Conservation (phyloP, 148 eudicot species). For the Amaranthus cruentus region DNA sequence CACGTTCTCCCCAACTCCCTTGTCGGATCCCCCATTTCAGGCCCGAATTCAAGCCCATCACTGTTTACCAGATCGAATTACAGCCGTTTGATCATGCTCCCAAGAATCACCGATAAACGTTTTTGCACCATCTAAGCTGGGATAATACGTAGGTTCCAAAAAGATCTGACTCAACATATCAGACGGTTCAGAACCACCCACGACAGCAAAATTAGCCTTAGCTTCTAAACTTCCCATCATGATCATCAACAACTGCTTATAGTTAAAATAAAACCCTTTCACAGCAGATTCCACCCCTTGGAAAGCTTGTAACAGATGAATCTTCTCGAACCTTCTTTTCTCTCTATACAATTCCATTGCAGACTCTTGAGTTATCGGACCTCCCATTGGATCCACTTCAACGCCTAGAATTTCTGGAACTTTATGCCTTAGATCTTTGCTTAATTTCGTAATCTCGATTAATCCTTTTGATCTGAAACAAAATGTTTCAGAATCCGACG, state of each 20-base stretch:
- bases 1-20: background rate
- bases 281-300: constrained; percentile 68
- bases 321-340: constrained; percentile 38
- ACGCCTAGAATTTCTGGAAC: constrained; percentile 60
- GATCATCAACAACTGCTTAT: constrained; percentile 55
- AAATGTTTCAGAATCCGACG: constrained; percentile 41
- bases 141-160: constrained; percentile 75
- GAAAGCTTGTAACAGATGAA: constrained; percentile 65
- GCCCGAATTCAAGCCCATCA: background rate
- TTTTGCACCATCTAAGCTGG: constrained; percentile 87
- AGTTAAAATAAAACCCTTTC: constrained; percentile 59
- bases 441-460: constrained; percentile 40
- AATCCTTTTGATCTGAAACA: constrained; percentile 64
- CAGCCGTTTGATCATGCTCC: constrained; percentile 31
- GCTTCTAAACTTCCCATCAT: constrained; percentile 75
- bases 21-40: too few relatives aligned
- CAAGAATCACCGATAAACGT: constrained; percentile 69
- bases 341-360: constrained; percentile 62
- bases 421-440: constrained; percentile 54
- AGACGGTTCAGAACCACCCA: constrained; percentile 26
- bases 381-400: constrained; percentile 79
- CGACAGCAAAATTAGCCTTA: constrained; percentile 30
- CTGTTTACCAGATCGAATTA: too few relatives aligned
- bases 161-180: constrained; percentile 55
- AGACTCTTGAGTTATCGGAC: constrained; percentile 65